Evolutionary conservation across 495 filamentous ascomycete species (phyloP).

Genomic region (Ascobolus immersus): DNA sequence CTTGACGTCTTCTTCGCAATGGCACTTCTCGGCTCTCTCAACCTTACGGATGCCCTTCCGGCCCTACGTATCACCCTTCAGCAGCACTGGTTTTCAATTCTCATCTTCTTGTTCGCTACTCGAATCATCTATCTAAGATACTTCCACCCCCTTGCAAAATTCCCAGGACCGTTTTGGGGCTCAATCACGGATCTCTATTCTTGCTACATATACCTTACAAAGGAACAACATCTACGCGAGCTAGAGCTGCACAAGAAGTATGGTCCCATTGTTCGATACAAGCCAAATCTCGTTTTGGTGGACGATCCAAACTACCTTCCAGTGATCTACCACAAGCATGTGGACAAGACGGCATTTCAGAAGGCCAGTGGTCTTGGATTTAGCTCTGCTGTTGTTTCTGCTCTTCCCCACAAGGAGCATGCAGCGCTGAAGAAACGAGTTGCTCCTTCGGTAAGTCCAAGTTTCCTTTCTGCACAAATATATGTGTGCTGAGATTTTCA

Average conservation of each 20-base stretch:
- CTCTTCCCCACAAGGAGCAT: constrained; percentile 7
- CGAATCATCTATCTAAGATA: too few species aligned
- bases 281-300: constrained; percentile 30
- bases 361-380: constrained; percentile 12
- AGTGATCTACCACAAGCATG: constrained; percentile 6
- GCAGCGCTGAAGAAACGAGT: constrained; percentile 28
- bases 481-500: constrained; percentile 9
- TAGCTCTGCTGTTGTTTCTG: constrained; percentile 18
- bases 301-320: constrained; percentile 20
- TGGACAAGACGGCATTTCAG: constrained; percentile 8
- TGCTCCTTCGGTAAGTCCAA: constrained; percentile 26
- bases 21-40: too few species aligned
- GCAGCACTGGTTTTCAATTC: too few species aligned
- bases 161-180: constrained; percentile 14
- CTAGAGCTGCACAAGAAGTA: too few species aligned
- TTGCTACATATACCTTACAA: too few species aligned
- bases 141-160: constrained; percentile 16
- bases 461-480: constrained; percentile 26
- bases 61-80: too few species aligned
- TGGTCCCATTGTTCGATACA: constrained; percentile 30
- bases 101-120: too few species aligned
- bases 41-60: too few species aligned
- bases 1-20: too few species aligned
- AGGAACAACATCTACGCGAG: too few species aligned
- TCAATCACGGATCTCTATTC: constrained; percentile 19